Conservation (phyloP, 495 filamentous ascomycete species). For the Arthonia radiata region DNA sequence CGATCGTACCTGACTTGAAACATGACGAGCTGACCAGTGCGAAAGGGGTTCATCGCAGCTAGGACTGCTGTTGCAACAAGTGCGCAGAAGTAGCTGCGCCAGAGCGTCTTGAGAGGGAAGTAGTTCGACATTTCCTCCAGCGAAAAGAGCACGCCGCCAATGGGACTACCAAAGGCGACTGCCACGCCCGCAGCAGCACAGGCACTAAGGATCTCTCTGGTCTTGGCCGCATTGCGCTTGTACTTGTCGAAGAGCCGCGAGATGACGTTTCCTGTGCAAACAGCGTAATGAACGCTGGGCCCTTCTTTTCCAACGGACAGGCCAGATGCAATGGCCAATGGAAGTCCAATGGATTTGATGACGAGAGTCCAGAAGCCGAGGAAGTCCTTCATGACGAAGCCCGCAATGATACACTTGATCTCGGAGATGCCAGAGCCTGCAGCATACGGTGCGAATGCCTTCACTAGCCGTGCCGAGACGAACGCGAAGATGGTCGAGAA, state of each 20-base stretch:
- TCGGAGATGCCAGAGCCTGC: constrained; percentile 95
- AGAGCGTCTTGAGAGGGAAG: constrained; percentile 93
- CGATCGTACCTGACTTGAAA: constrained; percentile 94
- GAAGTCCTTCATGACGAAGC: constrained; percentile 99
- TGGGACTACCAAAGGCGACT: constrained; percentile 91
- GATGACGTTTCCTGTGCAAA: constrained; percentile 94
- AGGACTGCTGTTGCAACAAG: constrained; percentile 85
- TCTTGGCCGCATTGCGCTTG: constrained; percentile 78
- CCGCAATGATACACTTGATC: constrained; percentile 98
- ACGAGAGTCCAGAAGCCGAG: constrained; percentile 75
- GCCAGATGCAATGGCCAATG: constrained; percentile 81
- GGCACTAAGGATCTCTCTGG: constrained; percentile 79
- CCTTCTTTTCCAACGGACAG: constrained; percentile 94
- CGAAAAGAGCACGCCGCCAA: constrained; percentile 89
- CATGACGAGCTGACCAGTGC: constrained; percentile 98
- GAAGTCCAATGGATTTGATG: constrained; percentile 83
- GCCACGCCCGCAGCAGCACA: constrained; percentile 88
- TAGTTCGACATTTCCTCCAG: constrained; percentile 97
- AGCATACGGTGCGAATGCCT: constrained; percentile 84
- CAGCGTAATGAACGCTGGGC: constrained; percentile 91
- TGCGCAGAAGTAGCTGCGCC: constrained; percentile 95
- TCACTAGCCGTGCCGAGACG: constrained; percentile 64
- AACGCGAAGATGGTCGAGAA: constrained; percentile 75
- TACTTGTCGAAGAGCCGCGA: constrained; percentile 86
- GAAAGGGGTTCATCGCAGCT: constrained; percentile 87